Conservation (phyloP, 305 asterid genomes). For the Coffea humblotiana region DNA sequence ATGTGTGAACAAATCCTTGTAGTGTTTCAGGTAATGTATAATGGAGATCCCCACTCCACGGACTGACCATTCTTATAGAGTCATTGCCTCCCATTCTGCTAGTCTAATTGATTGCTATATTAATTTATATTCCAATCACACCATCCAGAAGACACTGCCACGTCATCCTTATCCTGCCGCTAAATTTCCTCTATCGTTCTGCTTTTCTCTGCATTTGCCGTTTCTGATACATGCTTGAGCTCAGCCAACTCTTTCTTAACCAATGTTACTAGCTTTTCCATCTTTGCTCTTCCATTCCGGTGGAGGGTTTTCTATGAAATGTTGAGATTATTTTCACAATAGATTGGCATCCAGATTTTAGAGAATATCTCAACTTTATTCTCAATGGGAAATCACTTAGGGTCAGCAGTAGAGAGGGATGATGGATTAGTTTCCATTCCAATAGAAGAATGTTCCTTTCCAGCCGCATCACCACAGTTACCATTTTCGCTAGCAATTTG, state of each 20-base stretch:
- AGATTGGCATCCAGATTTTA: not conserved
- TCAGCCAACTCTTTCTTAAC: not conserved
- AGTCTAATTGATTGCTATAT: not conserved
- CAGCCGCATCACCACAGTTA: slow-evolving; percentile 9
- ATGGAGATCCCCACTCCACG: not conserved
- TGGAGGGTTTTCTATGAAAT: not conserved
- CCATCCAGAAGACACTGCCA: not conserved
- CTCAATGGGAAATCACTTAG: not conserved
- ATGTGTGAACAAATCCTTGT: not conserved
- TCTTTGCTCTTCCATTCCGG: not conserved
- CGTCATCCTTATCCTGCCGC: not conserved
- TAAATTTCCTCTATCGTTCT: not conserved
- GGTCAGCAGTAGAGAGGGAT: slow-evolving; percentile 2
- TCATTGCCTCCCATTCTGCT: not conserved
- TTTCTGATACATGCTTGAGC: not conserved
- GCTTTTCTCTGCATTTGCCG: not conserved
- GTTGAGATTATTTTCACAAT: too few species aligned
- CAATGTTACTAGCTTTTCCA: not conserved
- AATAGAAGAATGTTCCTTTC: slow-evolving; percentile 28
- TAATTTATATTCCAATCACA: not conserved
- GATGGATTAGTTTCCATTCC: slow-evolving; percentile 37
- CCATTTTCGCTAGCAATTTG: slow-evolving; percentile 25
- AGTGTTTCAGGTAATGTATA: not conserved
- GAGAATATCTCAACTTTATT: not conserved
- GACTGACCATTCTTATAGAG: not conserved